Base-by-base conservation (phyloP, 805 yeast species). In the Candida mattraensis region DNA sequence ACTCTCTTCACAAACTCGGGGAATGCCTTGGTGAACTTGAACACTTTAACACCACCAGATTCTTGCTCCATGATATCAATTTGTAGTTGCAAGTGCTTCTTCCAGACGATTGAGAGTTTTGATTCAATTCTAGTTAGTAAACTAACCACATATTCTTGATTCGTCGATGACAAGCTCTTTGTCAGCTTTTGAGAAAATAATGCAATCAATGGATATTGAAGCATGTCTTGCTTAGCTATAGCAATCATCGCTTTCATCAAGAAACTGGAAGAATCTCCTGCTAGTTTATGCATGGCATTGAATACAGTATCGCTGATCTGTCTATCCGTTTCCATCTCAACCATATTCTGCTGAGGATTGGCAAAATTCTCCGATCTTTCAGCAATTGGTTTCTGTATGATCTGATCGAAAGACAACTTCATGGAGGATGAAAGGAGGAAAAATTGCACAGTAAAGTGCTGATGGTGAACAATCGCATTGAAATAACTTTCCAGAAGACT, bases 121-220 rank as follows among this genome's bases (percentile, higher is more conserved):
- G 76, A 77, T n/a, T 66, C 60, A 5, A 79, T 45, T 41, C 74
- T 76, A 20, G 65, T 67, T 42, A 82, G 64, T 34, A 71, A 64
- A 24, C 70, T 67, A 40, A 74, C 63, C 14, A 73, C 61, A 47
- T 72, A 86, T 44, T 85, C 95, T 51, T 82, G 88, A 53, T 76
- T 74, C 1, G 81, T 66, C 7, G 74, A 61, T 7, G 70, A 70
- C 13, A 67, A 52, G 8, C 48, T 52, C 16, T 48, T 49, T 5
- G 59, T 47, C n/a, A 63, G 56, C 17, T 59, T 48, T 39, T 78
- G 80, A 7, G 77, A 46, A 24, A 66, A 54, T 2, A 67, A 48
- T 29, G 72, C 42, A 1, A 75, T 47, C 3, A 66, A 59, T 1
- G 80, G 76, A 11, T 64, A 57, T 20, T 68, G 65, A 8, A 70